Evolutionary conservation across 2,329 filamentous ascomycete species (phyloP), one percentile per base, ranked within the genome.

Genomic region (Myriosclerotinia curreyana): DNA sequence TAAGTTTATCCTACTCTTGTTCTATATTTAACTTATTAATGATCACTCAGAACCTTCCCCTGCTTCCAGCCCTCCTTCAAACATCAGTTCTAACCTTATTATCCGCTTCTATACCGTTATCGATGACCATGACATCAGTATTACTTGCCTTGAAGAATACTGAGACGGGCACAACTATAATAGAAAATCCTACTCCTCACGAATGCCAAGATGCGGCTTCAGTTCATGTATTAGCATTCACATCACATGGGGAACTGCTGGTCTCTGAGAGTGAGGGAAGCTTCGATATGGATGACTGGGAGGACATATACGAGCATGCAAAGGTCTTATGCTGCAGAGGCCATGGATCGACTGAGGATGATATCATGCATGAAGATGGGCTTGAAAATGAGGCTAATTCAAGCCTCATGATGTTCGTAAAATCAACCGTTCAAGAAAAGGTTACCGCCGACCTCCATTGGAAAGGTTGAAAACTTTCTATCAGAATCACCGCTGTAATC

Each of bases 11-110:
- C 38, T 17, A 28, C 71, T 55, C 22, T 60, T 48, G 58, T 52
- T 56, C 36, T 28, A 51, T 64, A 31, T 53, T 34, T 59, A 56
- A 36, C 65, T 64, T 69, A 46, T 66, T 54, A 54, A 60, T 31
- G 59, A 52, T 64, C 48, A 59, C 53, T 31, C 69, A 94, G 88
- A 90, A 91, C 74, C 82, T 97, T 50, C 82, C 88, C 56, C 81
- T 96, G 53, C 85, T 99, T 62, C 91, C 95, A 31, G 85, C 90
- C 42, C 82, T 97, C 67, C 79, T 97, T 38, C 92, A 97, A 76
- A 88, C 92, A 1, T 83, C 91, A 6, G 80, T 93, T 46, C 79
- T 95, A 48, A 87, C 91, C 28, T 83, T 98, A 20, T 80, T 98
- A 44, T 92, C 92, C 51, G 92, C 90, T 34, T 88, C 90, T 1